Percentiles rank a stretch among this genome's conserved stretches.
Conservation (phyloP, 352 stramenopile species). For the Phytophthora sp. region DNA sequence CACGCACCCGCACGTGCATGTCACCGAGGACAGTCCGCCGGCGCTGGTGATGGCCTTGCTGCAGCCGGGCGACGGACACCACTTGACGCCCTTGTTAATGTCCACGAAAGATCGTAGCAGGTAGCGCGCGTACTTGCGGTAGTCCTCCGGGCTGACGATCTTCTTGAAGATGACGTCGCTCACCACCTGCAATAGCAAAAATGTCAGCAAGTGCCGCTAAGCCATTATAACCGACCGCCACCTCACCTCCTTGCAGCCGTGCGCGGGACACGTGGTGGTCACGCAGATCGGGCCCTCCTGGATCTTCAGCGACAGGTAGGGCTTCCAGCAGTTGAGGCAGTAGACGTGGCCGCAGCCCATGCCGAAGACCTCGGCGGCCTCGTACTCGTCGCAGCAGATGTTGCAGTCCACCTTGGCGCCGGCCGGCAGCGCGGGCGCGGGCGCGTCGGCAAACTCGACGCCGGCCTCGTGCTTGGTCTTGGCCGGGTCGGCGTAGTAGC, state of each 20-base stretch:
- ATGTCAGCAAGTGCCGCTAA: background rate
- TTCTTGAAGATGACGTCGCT: conserved; percentile 73
- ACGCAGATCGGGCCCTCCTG: conserved; percentile 94
- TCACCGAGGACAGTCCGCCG: conserved; percentile 78
- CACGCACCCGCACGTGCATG: conserved; percentile 84
- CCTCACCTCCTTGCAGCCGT: conserved; percentile 93
- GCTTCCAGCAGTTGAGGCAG: conserved; percentile 91
- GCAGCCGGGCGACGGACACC: conserved; percentile 97
- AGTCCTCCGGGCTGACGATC: conserved; percentile 70
- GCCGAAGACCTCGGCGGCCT: conserved; percentile 72
- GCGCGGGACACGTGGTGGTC: conserved; percentile 94
- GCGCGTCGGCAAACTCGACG: conserved; percentile 62
- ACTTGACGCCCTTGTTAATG: conserved; percentile 97
- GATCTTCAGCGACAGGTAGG: conserved; percentile 88
- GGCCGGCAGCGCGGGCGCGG: conserved; percentile 38
- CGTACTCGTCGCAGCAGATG: conserved; percentile 96
- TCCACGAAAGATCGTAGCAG: conserved; percentile 98
- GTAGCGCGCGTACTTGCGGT: conserved; percentile 92
- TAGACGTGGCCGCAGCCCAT: conserved; percentile 98
- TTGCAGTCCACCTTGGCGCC: conserved; percentile 69
- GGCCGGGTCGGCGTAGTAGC: conserved; percentile 77
- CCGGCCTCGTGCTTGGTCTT: conserved; percentile 61
- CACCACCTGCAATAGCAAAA: conserved; percentile 47
- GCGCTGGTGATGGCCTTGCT: conserved; percentile 93
- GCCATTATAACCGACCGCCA: background rate